Base-by-base conservation (phyloP, 208 protist species). In the Leishmania martiniquensis region DNA sequence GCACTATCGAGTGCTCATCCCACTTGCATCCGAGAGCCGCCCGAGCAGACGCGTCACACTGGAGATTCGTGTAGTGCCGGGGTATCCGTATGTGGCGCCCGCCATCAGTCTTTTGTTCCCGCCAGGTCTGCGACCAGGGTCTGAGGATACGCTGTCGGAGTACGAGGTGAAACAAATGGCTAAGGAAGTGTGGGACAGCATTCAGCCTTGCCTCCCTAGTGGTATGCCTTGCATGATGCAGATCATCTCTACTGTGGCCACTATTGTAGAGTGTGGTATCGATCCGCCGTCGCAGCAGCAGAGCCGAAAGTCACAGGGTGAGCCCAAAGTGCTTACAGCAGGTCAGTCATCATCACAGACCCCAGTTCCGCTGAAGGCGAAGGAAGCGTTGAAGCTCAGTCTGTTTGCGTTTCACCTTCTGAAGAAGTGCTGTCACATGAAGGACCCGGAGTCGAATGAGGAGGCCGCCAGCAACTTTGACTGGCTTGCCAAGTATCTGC, bases 341-440 rank as follows among this genome's bases (percentile, higher is more conserved):
- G 71, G 67, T 55, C 76, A 86, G 66, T 79, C 82, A 5, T 85
- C 87, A 1, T 78, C 87, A 1, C 77, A 86, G 2, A 93, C 89
- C 17, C 89, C 89, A 20, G 78, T 93, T 22, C 89, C 86, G 29
- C 62, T 93, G 59, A 87, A 89, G 62, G 81, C 84, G 37, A 86
- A 89, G 60, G 91, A 96, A 44, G 87, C 85, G 39, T 51, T 95
- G 7, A 87, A 81, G 72, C 80, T 96, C 4, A 92, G 89, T 67
- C 29, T 94, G 62, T 79, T 97, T 20, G 60, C 91, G 4, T 84
- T 94, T n/a, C 87, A 95, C 79, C 79, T 97, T 22, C 70, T 93
- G 20, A 85, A 87, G 75, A 94, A 93, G 72, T 95, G 89, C 76
- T 97, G 93, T 76, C 82, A 94, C 55, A 82, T 97, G 72, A 92